Percentiles rank a stretch among this genome's conserved stretches.
phyloP scores from a whole-genome alignment of 2,329 filamentous ascomycete species.

The Ceratocystis diversiconidia region DNA sequence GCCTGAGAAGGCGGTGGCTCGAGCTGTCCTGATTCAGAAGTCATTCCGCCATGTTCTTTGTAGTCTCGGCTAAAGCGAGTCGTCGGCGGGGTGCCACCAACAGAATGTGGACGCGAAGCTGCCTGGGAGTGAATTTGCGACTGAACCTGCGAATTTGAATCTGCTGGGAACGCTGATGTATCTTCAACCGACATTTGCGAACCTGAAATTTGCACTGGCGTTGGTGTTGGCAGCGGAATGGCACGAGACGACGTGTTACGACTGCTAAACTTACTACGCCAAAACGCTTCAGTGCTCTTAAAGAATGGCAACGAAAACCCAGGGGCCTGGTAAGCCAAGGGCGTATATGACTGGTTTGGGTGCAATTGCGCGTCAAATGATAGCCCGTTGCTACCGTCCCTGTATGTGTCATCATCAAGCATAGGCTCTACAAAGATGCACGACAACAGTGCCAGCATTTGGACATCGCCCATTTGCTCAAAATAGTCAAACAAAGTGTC shows the following conservation, averaged over 20 bases:
- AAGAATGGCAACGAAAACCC: conserved; percentile 55
- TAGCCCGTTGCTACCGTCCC: conserved; percentile 26
- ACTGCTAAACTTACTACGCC: conserved; percentile 38
- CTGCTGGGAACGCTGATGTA: conserved; percentile 25
- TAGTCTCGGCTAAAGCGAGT: conserved; percentile 34
- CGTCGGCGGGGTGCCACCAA: conserved; percentile 43
- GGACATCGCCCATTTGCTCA: conserved; percentile 47
- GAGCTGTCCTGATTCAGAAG: conserved; percentile 29
- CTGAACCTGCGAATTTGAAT: conserved; percentile 34
- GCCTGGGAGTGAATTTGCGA: conserved; percentile 14
- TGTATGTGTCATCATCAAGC: conserved; percentile 31
- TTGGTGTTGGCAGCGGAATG: conserved; percentile 43
- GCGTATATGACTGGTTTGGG: conserved; percentile 40
- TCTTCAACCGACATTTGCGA: conserved; percentile 44
- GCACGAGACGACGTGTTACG: conserved; percentile 37
- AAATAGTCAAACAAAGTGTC: conserved; percentile 49
- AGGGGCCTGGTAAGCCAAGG: conserved; percentile 49
- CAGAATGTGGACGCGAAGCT: conserved; percentile 9
- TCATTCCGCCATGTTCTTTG: conserved; percentile 4
- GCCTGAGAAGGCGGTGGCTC: conserved; percentile 27
- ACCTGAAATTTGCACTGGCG: conserved; percentile 39
- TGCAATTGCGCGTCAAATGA: not conserved
- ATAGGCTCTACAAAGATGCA: conserved; percentile 41
- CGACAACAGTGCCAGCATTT: conserved; percentile 59
- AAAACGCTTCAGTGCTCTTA: conserved; percentile 41